Evolutionary conservation across 2,329 filamentous ascomycete species (phyloP).

Genomic region (Sarocladium strictum): DNA sequence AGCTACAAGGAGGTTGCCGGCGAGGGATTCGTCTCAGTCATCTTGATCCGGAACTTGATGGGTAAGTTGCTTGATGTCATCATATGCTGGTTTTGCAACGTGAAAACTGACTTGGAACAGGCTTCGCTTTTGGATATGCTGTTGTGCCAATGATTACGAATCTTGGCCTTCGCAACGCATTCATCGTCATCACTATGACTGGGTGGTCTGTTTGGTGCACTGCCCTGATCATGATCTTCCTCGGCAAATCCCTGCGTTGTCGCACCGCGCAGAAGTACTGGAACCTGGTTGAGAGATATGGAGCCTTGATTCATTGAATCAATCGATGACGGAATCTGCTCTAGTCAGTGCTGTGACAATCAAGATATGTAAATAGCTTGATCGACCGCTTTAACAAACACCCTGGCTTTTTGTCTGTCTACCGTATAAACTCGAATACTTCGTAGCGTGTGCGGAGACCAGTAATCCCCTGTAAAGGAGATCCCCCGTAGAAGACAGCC

Average conservation of each 20-base stretch:
- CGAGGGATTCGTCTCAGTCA: constrained; percentile 16
- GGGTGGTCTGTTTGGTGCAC: constrained; percentile 12
- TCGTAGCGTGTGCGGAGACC: too few species aligned
- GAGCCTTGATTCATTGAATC: constrained; percentile 9
- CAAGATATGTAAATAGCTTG: too few species aligned
- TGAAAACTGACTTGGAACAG: constrained; percentile 10
- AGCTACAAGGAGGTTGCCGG: constrained; percentile 20
- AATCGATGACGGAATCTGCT: too few species aligned
- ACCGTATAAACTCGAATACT: too few species aligned
- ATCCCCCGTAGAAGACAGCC: too few species aligned
- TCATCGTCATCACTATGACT: constrained; percentile 14
- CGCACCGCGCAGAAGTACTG: constrained; percentile 15
- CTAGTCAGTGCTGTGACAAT: too few species aligned
- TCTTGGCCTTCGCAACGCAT: constrained; percentile 16
- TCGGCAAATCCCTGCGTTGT: constrained; percentile 15
- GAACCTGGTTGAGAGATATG: constrained; percentile 15
- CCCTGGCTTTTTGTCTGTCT: too few species aligned
- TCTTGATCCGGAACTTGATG: constrained; percentile 19
- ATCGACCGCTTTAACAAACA: too few species aligned
- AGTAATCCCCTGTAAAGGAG: too few species aligned
- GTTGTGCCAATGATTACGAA: constrained; percentile 19
- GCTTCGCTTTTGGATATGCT: constrained; percentile 19
- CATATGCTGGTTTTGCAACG: too few species aligned
- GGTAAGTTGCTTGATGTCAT: constrained; percentile 15
- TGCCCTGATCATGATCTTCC: constrained; percentile 14